These are phyloP conservation scores for Lactarius evosmus DNA, from an alignment of 768 basidiomycete genomes.

Conservation along the genomic window DNA sequence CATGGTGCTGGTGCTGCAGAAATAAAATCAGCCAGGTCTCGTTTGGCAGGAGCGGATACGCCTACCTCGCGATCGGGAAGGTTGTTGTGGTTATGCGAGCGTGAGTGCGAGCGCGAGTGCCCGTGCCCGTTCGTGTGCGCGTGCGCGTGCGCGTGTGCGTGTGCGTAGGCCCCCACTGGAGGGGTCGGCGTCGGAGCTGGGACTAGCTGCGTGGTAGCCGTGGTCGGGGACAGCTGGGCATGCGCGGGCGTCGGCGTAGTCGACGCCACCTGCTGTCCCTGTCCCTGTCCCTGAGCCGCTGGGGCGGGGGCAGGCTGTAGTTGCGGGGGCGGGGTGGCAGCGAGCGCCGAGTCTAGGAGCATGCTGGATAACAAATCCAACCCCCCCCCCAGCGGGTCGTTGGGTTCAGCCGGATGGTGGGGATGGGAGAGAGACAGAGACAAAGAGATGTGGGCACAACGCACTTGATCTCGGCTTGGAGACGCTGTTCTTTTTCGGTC, in stretches of 20 bases:
- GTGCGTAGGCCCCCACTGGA: background rate
- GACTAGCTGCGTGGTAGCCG: background rate
- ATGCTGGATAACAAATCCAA: slow-evolving; percentile 8
- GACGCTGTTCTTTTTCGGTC: slow-evolving; percentile 25
- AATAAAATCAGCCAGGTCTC: background rate
- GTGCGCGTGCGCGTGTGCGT: background rate
- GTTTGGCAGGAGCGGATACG: background rate
- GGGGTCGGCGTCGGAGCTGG: background rate
- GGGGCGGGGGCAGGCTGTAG: background rate
- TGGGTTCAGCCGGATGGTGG: background rate
- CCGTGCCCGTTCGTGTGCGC: slow-evolving; percentile 11
- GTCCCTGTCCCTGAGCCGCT: too few relatives aligned
- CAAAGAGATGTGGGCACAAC: too few relatives aligned
- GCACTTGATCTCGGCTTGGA: slow-evolving; percentile 28
- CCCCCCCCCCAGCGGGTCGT: background rate
- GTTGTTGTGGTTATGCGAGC: background rate
- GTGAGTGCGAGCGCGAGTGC: background rate
- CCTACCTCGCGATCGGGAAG: slow-evolving; percentile 7
- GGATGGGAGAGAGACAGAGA: background rate
- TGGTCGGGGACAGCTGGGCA: background rate
- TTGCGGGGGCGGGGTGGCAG: background rate
- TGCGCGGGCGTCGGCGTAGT: background rate
- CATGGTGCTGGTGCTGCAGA: background rate
- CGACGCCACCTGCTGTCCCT: too few relatives aligned
- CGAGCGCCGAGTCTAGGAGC: slow-evolving; percentile 27